Evolutionary conservation across 345 rosid species (phyloP).

Genomic region (Diplotaxis tenuifolia): DNA sequence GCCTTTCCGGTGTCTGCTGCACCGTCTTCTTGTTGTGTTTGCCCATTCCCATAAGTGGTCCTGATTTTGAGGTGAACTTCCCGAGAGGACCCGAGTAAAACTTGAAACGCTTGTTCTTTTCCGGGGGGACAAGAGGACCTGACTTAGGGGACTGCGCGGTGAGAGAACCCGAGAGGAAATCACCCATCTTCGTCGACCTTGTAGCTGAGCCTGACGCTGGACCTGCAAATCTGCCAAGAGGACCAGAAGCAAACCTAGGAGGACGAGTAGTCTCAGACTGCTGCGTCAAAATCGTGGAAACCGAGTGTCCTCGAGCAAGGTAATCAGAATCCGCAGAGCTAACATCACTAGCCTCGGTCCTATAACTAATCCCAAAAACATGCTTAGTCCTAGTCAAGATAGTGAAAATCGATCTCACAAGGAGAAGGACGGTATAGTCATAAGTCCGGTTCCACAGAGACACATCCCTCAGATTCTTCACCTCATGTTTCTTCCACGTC

Average conservation of each 20-base stretch:
- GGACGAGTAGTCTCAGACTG: conserved; percentile 46
- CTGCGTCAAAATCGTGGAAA: conserved; percentile 59
- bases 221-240: conserved; percentile 50
- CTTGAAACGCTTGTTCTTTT: conserved; percentile 41
- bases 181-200: conserved; percentile 46
- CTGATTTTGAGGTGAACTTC: conserved; percentile 53
- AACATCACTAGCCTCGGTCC: conserved; percentile 43
- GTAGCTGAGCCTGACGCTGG: conserved; percentile 51
- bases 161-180: conserved; percentile 88
- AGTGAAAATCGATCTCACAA: conserved; percentile 82
- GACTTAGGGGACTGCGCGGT: conserved; percentile 46
- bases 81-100: conserved; percentile 71
- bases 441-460: conserved; percentile 89
- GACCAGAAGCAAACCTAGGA: conserved; percentile 82
- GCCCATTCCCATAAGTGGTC: conserved; percentile 47
- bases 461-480: conserved; percentile 61
- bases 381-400: conserved; percentile 57
- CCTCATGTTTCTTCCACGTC: conserved; percentile 81
- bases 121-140: conserved; percentile 45
- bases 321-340: conserved; percentile 51
- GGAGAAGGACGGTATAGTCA: conserved; percentile 65
- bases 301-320: conserved; percentile 60
- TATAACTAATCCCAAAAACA: conserved; percentile 62
- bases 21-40: conserved; percentile 56
- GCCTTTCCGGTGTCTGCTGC: conserved; percentile 50